phyloP scores from a whole-genome alignment of 2,329 filamentous ascomycete species.

The Rhytidhysteron rufulum region DNA sequence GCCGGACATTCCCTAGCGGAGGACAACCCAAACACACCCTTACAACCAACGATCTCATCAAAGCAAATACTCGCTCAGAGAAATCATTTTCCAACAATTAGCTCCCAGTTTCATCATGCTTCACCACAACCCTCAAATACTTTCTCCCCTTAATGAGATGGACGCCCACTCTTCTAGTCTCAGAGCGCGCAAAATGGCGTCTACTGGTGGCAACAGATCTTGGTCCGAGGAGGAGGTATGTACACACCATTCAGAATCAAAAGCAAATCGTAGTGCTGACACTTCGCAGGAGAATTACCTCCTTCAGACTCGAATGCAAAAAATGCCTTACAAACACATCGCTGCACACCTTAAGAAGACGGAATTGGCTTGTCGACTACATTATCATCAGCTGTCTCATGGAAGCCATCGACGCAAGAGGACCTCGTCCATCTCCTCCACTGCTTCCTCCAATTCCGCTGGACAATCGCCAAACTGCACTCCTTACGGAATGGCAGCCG shows the following conservation, averaged over 20 bases:
- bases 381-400: slow-evolving; percentile 82
- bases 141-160: slow-evolving; percentile 36
- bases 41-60: neutral
- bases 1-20: slow-evolving; percentile 32
- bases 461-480: slow-evolving; percentile 28
- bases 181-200: slow-evolving; percentile 65
- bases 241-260: slow-evolving; percentile 4
- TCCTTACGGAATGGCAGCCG: slow-evolving; percentile 36
- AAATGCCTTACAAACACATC: slow-evolving; percentile 90
- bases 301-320: slow-evolving; percentile 76
- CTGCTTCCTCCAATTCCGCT: slow-evolving; percentile 39
- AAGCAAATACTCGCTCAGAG: too few species aligned
- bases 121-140: slow-evolving; percentile 36
- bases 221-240: slow-evolving; percentile 84
- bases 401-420: slow-evolving; percentile 77
- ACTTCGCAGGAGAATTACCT: slow-evolving; percentile 70
- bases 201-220: slow-evolving; percentile 71
- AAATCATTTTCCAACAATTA: slow-evolving; percentile 1
- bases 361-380: slow-evolving; percentile 79
- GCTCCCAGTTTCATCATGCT: slow-evolving; percentile 21
- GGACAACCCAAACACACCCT: neutral
- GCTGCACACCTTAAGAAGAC: slow-evolving; percentile 82
- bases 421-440: slow-evolving; percentile 64
- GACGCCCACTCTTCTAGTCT: slow-evolving; percentile 42
- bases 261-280: slow-evolving; percentile 14